Percentiles rank a stretch among this genome's conserved stretches.
phyloP scores from a whole-genome alignment of 495 filamentous ascomycete species.

The Chaetomium fimeti region DNA sequence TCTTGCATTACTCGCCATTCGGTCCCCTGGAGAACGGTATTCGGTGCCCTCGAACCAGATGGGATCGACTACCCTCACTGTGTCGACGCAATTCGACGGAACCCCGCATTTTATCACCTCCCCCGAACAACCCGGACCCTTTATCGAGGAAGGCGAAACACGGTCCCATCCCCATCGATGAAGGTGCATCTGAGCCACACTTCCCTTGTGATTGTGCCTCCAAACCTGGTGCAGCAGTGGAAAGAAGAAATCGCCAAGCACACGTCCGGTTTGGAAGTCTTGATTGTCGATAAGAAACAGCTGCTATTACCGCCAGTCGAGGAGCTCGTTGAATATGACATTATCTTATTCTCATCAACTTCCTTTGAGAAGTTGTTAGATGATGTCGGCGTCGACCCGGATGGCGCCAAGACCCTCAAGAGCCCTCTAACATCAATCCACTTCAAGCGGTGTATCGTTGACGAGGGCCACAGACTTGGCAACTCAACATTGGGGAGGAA shows the following conservation, averaged over 20 bases:
- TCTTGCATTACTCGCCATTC: slow-evolving; percentile 62
- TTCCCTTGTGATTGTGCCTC: slow-evolving; percentile 68
- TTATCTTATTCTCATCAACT: slow-evolving; percentile 72
- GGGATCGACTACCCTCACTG: slow-evolving; percentile 51
- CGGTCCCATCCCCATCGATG: slow-evolving; percentile 36
- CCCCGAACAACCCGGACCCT: slow-evolving; percentile 42
- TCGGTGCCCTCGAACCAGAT: slow-evolving; percentile 38
- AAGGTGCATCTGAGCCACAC: slow-evolving; percentile 62
- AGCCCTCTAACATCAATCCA: slow-evolving; percentile 65
- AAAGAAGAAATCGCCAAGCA: slow-evolving; percentile 66
- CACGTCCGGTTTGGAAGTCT: slow-evolving; percentile 61
- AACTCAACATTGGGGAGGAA: slow-evolving; percentile 53
- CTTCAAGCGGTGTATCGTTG: slow-evolving; percentile 83
- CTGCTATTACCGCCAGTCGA: slow-evolving; percentile 54
- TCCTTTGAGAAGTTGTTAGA: slow-evolving; percentile 71
- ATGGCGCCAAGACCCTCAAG: slow-evolving; percentile 15
- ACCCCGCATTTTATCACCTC: slow-evolving; percentile 56
- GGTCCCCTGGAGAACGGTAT: slow-evolving; percentile 65
- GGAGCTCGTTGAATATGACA: slow-evolving; percentile 67
- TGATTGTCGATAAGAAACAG: slow-evolving; percentile 53
- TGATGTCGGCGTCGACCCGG: slow-evolving; percentile 14
- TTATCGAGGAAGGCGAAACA: slow-evolving; percentile 44
- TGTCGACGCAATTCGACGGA: slow-evolving; percentile 53
- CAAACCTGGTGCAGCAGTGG: slow-evolving; percentile 72
- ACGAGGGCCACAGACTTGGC: slow-evolving; percentile 85